Percentiles rank a stretch among this genome's conserved stretches.
phyloP scores from a whole-genome alignment of 768 basidiomycete species.

The Phlegmacium glaucopus region DNA sequence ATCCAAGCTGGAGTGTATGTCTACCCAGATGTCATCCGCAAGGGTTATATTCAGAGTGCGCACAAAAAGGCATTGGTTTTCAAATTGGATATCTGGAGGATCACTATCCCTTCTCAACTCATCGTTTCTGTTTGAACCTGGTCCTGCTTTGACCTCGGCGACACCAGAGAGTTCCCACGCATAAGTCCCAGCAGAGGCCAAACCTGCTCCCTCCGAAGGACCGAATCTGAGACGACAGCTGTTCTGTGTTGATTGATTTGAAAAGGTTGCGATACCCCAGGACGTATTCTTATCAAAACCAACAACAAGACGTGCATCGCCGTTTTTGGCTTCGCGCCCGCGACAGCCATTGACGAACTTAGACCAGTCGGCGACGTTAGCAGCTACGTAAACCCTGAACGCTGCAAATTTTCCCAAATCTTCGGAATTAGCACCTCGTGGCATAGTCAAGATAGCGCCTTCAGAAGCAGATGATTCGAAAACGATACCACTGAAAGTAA shows the following conservation, averaged over 20 bases:
- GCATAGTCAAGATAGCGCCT: slow-evolving; percentile 20
- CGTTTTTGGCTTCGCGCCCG: slow-evolving; percentile 13
- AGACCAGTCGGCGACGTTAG: no score
- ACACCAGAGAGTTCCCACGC: no score
- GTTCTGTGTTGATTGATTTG: slow-evolving; percentile 5
- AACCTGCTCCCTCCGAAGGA: background rate
- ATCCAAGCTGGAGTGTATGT: no score
- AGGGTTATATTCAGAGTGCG: no score
- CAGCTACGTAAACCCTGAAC: slow-evolving; percentile 11
- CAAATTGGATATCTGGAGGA: no score
- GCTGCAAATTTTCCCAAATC: slow-evolving; percentile 6
- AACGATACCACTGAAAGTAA: background rate
- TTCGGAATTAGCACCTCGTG: slow-evolving; percentile 13
- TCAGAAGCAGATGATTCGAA: slow-evolving; percentile 14
- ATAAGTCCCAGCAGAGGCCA: background rate
- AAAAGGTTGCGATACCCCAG: slow-evolving; percentile 18
- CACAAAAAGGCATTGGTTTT: no score
- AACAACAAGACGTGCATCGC: slow-evolving; percentile 15
- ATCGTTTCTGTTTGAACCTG: no score
- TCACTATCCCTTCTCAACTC: no score
- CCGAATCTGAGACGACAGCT: slow-evolving; percentile 7
- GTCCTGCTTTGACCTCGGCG: no score
- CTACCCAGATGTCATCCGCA: no score
- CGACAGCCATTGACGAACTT: slow-evolving; percentile 10
- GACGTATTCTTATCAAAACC: slow-evolving; percentile 15